Base-by-base conservation (phyloP, 2,329 filamentous ascomycete species). In the Chrysoporthe puriensis region DNA sequence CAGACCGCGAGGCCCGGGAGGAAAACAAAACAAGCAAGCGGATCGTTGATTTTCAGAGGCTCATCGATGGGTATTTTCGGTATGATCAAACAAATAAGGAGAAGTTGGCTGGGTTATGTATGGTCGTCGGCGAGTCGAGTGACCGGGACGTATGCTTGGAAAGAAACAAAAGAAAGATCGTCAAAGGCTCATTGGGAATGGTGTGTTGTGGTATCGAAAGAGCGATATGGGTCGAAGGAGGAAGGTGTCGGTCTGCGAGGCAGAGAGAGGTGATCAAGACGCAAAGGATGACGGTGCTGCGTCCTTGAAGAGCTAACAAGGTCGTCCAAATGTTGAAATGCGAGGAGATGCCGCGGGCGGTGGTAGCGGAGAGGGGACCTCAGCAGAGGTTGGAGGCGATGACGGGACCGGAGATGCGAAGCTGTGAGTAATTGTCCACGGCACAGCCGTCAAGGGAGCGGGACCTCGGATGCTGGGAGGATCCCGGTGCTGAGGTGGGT, bases 21-120 rank as follows among this genome's bases (percentile, higher is more conserved):
- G 36, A 65, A 72, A 72, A 69, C 71, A 73, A 75, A 58, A 71
- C 71, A 72, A 74, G 70, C 70, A 72, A 78, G 79, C 79, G 75
- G 75, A 74, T 81, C 79, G 79, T 82, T 79, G 73, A 80, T 67
- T 72, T 74, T 82, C 80, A 79, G 79, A 80, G 77, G 78, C 79
- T 82, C 81, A 82, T 82, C 72, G 76, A 78, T 58, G 74, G 78
- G 77, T 79, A 78, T 79, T 76, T 65, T 70, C 67, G 69, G 72
- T 71, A 76, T 76, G 71, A 73, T 71, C 72, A 70, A 74, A 80
- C 74, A 80, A 78, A 78, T 73, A 74, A 76, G 75, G 66, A 64
- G 26, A 36, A 58, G 40, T 44, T 44, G 40, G 21, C 42, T 11
- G 42, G 36, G 11, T 63, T 21, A 72, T 73, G 69, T 56, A 68